Evolutionary conservation across 2,329 filamentous ascomycete species (phyloP).

Genomic region (Ramularia collo-cygni): DNA sequence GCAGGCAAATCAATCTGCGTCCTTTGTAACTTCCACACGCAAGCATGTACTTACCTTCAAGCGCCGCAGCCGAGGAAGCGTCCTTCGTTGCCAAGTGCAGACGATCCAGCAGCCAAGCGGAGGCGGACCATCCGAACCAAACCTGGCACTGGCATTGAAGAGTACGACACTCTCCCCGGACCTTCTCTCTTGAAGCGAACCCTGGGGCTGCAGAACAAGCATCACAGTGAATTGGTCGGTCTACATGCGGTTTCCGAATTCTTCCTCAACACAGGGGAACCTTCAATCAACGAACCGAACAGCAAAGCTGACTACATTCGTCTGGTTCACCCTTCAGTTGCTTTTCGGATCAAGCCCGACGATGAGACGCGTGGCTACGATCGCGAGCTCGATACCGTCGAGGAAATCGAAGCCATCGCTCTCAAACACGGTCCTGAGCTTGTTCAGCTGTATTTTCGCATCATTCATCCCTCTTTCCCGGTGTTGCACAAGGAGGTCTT

Average conservation of each 20-base stretch:
- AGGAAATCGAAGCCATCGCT: constrained; percentile 65
- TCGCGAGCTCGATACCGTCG: constrained; percentile 44
- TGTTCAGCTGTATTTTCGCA: constrained; percentile 66
- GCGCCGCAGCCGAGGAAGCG: constrained; percentile 19
- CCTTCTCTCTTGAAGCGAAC: constrained; percentile 61
- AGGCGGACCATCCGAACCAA: constrained; percentile 10
- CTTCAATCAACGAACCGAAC: neutral
- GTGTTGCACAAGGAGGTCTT: constrained; percentile 56
- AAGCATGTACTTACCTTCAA: constrained; percentile 67
- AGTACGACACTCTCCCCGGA: constrained; percentile 64
- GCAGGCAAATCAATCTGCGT: constrained; percentile 19
- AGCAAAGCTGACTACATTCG: constrained; percentile 39
- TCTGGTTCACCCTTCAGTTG: constrained; percentile 67
- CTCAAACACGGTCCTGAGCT: constrained; percentile 63
- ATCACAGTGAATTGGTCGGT: constrained; percentile 24
- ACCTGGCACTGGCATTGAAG: constrained; percentile 47
- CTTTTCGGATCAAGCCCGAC: constrained; percentile 64
- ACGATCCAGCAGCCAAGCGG: constrained; percentile 10
- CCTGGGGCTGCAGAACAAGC: constrained; percentile 30
- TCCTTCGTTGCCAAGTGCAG: constrained; percentile 4
- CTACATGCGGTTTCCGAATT: constrained; percentile 20
- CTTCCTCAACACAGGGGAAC: constrained; percentile 6
- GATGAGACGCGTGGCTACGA: constrained; percentile 19
- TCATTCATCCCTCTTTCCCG: constrained; percentile 53
- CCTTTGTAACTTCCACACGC: constrained; percentile 47